Conservation (phyloP, 306 rosid species). For the Vigna reflexopilosa region DNA sequence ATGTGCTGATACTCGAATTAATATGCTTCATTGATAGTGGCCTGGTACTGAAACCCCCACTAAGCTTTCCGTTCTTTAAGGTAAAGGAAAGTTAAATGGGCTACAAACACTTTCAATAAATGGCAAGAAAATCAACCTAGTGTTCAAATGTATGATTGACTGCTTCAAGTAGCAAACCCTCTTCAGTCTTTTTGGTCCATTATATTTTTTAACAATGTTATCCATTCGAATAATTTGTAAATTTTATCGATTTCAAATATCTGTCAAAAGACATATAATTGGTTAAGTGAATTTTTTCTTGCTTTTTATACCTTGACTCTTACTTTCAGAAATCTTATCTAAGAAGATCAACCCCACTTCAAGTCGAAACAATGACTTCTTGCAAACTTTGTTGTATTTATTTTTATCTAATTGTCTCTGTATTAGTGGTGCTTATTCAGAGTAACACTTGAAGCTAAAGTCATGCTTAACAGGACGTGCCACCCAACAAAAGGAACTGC, state of each 20-base stretch:
- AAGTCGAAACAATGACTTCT: too few relatives aligned
- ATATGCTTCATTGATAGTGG: conserved; percentile 67
- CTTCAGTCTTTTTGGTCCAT: neutral
- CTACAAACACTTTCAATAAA: conserved; percentile 51
- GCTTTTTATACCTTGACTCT: too few relatives aligned
- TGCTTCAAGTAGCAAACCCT: conserved; percentile 6
- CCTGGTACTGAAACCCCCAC: conserved; percentile 61
- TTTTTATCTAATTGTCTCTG: neutral
- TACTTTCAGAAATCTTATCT: too few relatives aligned
- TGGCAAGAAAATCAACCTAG: conserved; percentile 25
- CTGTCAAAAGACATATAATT: too few relatives aligned
- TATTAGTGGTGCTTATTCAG: conserved; percentile 43
- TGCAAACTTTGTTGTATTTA: too few relatives aligned
- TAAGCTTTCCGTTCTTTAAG: conserved; percentile 64
- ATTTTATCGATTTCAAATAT: too few relatives aligned
- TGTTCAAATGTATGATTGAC: conserved; percentile 49
- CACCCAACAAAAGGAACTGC: conserved; percentile 58
- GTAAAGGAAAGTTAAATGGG: conserved; percentile 73
- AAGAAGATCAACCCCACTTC: too few relatives aligned
- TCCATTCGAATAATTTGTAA: too few relatives aligned
- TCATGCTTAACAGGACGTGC: conserved; percentile 61
- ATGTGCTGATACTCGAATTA: conserved; percentile 48
- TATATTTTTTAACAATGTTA: too few relatives aligned
- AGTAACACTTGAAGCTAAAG: conserved; percentile 75
- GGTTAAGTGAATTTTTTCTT: too few relatives aligned